A percentile compares a stretch with the other conserved stretches of the same genome.
phyloP scores from a whole-genome alignment of 805 yeast genomes.

The Ascoidea asiatica region DNA sequence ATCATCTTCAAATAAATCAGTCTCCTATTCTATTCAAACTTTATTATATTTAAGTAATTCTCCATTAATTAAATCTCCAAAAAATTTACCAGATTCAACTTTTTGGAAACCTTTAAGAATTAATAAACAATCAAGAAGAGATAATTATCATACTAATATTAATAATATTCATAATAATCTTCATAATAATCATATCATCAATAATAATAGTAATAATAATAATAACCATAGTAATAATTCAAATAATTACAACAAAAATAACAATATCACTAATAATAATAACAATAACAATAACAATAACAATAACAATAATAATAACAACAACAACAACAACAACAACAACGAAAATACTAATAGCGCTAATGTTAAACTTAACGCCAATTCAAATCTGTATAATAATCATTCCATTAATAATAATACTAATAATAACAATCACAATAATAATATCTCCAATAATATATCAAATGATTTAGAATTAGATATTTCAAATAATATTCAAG shows the following conservation, averaged over 20 bases:
- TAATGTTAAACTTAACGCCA: neutral
- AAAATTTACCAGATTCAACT: slow-evolving; percentile 3
- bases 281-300: neutral
- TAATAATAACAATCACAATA: too few species aligned
- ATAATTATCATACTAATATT: neutral
- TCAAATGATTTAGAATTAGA: too few species aligned
- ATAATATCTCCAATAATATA: too few species aligned
- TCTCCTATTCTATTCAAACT: slow-evolving; percentile 6
- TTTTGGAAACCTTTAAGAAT: slow-evolving; percentile 5
- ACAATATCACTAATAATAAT: slow-evolving; percentile 2
- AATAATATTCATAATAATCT: neutral
- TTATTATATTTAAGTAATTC: slow-evolving; percentile 4
- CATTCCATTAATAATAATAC: too few species aligned
- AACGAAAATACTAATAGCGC: slow-evolving; percentile 1
- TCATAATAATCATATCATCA: slow-evolving; percentile 2
- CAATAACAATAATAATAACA: neutral
- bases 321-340: slow-evolving; percentile 1
- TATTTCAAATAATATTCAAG: too few species aligned
- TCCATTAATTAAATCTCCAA: slow-evolving; percentile 1
- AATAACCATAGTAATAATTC: neutral
- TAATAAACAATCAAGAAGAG: neutral
- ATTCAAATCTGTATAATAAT: too few species aligned
- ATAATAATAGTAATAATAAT: neutral
- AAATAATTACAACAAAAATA: neutral
- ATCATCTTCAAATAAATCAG: neutral